Evolutionary conservation across 148 eudicot species (phyloP).

Genomic region (Fagopyrum esculentum): DNA sequence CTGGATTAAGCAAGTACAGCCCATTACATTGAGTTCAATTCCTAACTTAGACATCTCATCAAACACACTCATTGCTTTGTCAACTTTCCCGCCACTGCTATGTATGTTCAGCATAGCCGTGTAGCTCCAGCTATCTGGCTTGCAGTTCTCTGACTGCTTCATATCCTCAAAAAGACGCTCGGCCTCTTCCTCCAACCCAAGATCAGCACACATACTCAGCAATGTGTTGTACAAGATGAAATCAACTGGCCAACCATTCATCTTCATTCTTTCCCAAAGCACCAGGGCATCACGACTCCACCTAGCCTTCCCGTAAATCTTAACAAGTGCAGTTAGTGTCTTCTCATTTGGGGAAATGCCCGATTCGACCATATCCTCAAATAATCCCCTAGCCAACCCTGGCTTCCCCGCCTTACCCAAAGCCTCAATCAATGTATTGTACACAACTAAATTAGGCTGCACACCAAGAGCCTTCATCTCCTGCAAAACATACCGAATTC

Average conservation of each 20-base stretch:
- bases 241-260: constrained; percentile 87
- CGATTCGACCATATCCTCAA: constrained; percentile 77
- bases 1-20: constrained; percentile 85
- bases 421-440: constrained; percentile 86
- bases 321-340: constrained; percentile 72
- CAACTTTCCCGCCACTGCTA: constrained; percentile 80
- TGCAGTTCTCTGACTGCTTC: constrained; percentile 56
- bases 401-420: constrained; percentile 96
- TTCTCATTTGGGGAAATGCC: constrained; percentile 72
- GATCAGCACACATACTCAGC: constrained; percentile 97
- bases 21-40: constrained; percentile 79
- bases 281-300: constrained; percentile 87
- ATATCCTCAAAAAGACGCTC: constrained; percentile 82
- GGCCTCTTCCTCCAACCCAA: constrained; percentile 82
- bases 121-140: constrained; percentile 83
- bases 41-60: constrained; percentile 56
- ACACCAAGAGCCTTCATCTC: constrained; percentile 89
- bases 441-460: constrained; percentile 79
- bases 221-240: constrained; percentile 78
- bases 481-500: constrained; percentile 71
- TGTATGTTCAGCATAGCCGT: constrained; percentile 91
- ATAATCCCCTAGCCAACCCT: constrained; percentile 82
- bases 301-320: constrained; percentile 85
- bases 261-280: constrained; percentile 81
- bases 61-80: constrained; percentile 73